A percentile compares a stretch with the other conserved stretches of the same genome.
Conservation (phyloP, 352 stramenopile genomes). For the Phytopythium kandeliae region DNA sequence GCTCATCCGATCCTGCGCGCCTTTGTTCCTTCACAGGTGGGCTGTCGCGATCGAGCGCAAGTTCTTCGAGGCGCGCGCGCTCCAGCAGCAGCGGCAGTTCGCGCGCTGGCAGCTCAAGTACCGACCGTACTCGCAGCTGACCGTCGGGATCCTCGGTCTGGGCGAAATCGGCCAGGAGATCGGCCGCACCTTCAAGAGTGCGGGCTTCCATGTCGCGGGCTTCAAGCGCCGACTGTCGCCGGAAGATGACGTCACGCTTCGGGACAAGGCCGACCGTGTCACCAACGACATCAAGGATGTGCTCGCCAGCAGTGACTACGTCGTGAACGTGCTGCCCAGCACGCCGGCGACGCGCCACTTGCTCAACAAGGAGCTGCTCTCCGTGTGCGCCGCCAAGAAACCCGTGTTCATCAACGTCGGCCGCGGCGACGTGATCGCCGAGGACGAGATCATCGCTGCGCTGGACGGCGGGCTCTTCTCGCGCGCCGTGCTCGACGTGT, state of each 20-base stretch:
- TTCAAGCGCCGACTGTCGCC: conserved; percentile 45
- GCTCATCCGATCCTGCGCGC: background rate
- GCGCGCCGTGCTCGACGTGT: conserved; percentile 56
- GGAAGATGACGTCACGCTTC: conserved; percentile 5
- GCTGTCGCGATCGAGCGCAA: conserved; percentile 29
- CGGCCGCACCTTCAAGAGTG: conserved; percentile 33
- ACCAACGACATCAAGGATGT: conserved; percentile 44
- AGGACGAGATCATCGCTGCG: conserved; percentile 58
- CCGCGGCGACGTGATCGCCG: conserved; percentile 75
- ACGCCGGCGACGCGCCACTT: conserved; percentile 71
- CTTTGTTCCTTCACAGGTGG: conserved; percentile 4
- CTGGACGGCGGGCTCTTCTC: conserved; percentile 60
- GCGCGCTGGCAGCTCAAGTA: conserved; percentile 21
- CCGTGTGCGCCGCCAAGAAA: conserved; percentile 37
- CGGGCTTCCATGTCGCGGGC: conserved; percentile 53
- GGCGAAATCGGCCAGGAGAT: conserved; percentile 61
- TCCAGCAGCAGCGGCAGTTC: conserved; percentile 17
- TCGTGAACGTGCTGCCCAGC: conserved; percentile 83
- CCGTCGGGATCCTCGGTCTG: conserved; percentile 46
- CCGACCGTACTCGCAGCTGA: conserved; percentile 28
- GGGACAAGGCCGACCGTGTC: conserved; percentile 27
- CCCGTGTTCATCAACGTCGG: conserved; percentile 88
- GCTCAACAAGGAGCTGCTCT: conserved; percentile 38
- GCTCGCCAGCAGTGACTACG: conserved; percentile 52
- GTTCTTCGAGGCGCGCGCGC: conserved; percentile 25